Base-by-base conservation (phyloP, 2,329 filamentous ascomycete species). In the Grosmannia penicillata region DNA sequence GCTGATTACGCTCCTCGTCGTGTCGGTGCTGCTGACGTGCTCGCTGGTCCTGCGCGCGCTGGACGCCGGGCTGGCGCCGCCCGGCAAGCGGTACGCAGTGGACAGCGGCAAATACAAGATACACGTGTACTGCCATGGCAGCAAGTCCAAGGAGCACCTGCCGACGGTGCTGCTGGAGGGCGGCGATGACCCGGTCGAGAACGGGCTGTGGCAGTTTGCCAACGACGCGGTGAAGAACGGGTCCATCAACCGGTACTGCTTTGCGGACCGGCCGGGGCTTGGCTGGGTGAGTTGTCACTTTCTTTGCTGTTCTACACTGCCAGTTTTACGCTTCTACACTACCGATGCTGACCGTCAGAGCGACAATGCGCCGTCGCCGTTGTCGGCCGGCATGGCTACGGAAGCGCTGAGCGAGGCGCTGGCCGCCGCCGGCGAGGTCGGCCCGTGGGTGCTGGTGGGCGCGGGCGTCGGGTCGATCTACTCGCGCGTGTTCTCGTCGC, bases 361-460 rank as follows among this genome's bases (percentile, higher is more conserved):
- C 33, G 91, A 98, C 58, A 89, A 91, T 39, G 86, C 89, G 0
- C 91, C 91, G 2, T 95, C 87, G 6, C 91, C 91, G 0, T 78
- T 94, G 49, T 93, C 84, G 6, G 89, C 85, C 5, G 86, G 87
- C 31, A 94, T 95, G 73, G 80, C 82, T n/a, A 78, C 83, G 6
- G 86, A 94, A 51, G 84, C 78, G 0, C 65, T 96, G 21, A 87
- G 84, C 31, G 87, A 96, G 60, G 84, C 86, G 3, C 70, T 98
- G 6, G 78, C 80, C 2, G 66, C 75, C 29, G 75, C 82, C 4
- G 86, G 79, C 21, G 91, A 96, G 59, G 68, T 76, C 34, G 87
- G 89, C 0, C 89, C 91, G 1, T 98, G 83, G 81, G 70, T 98
- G 22, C 65, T 95, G 6, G 79, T 86, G 26, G 86, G 83, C 33